Evolutionary conservation across 2,329 filamentous ascomycete species (phyloP).

Genomic region (Colletotrichum viniferum): DNA sequence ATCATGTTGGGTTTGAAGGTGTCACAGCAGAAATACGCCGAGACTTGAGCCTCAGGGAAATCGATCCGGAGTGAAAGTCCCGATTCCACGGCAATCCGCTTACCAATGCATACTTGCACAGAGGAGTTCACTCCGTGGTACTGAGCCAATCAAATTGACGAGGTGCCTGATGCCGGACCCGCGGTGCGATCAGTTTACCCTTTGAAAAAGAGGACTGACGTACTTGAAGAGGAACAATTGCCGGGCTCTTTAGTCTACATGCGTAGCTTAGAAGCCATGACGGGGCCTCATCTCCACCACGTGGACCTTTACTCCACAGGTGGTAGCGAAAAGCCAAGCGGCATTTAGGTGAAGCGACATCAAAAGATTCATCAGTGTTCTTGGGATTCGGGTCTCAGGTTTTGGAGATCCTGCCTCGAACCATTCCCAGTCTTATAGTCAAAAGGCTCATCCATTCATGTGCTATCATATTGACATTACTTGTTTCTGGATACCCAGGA

Average conservation of each 20-base stretch:
- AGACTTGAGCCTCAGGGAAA: neutral
- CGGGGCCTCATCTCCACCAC: neutral
- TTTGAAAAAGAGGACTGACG: neutral
- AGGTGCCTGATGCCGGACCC: neutral
- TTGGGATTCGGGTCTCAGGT: neutral
- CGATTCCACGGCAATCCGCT: neutral
- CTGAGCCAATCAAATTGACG: neutral
- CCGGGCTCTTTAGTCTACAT: neutral
- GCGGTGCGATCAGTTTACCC: neutral
- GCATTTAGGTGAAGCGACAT: neutral
- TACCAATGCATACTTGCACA: neutral
- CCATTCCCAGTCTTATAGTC: neutral
- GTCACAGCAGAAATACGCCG: neutral
- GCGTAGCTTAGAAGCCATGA: neutral
- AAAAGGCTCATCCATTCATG: no score
- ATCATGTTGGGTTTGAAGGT: neutral
- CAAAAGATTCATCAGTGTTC: neutral
- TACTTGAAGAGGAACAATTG: neutral
- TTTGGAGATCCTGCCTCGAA: neutral
- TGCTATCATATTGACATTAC: no score
- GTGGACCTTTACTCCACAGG: neutral
- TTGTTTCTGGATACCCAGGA: no score
- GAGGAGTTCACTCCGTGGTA: neutral
- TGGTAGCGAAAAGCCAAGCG: neutral
- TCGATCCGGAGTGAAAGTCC: neutral